These are phyloP conservation scores for Geosmithia putterillii DNA, from an alignment of 2,329 filamentous ascomycete genomes.

Conservation along the genomic window DNA sequence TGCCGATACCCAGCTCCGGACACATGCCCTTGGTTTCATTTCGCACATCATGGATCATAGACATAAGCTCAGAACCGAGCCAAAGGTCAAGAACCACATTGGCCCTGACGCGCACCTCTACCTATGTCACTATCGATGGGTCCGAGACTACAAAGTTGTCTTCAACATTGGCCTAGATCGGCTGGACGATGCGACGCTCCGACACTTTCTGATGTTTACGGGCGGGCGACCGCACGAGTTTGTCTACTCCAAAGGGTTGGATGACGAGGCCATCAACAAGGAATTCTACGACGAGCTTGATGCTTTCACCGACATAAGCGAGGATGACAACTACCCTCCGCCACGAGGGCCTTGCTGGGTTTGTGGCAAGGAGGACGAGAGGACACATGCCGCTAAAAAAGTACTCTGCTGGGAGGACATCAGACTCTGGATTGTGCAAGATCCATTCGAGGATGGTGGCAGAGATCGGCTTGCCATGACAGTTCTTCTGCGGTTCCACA, in stretches of 20 bases:
- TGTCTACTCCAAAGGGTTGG: not conserved
- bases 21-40: too few species aligned
- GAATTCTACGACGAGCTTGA: not conserved
- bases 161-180: not conserved
- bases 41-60: too few species aligned
- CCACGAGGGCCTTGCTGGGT: slow-evolving; percentile 1
- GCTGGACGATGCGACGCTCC: not conserved
- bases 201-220: not conserved
- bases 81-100: too few species aligned
- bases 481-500: not conserved
- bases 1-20: too few species aligned
- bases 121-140: too few species aligned
- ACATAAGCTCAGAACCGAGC: too few species aligned
- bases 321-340: not conserved
- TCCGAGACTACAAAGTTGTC: too few species aligned
- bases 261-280: not conserved
- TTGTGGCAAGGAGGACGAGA: not conserved
- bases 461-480: not conserved
- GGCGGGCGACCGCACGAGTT: not conserved
- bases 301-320: not conserved
- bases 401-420: slow-evolving; percentile 1
- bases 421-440: slow-evolving; percentile 1
- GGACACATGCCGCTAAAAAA: not conserved
- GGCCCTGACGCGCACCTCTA: too few species aligned
- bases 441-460: not conserved